Evolutionary conservation across 805 yeast species (phyloP).

Genomic region (Sporopachydermia lactativora): DNA sequence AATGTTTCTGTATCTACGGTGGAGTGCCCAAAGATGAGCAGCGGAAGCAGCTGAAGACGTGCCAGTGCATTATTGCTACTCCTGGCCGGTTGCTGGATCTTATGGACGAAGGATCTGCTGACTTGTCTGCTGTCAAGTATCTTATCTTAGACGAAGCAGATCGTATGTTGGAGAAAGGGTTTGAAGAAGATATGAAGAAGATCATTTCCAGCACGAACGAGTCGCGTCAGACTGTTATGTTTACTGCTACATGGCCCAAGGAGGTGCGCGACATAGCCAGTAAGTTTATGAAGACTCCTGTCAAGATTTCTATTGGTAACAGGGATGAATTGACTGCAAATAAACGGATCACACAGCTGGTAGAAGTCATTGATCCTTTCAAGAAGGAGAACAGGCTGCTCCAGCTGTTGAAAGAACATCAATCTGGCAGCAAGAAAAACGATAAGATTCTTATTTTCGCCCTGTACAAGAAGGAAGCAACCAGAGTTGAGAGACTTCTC

Average conservation of each 20-base stretch:
- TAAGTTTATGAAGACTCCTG: slow-evolving; percentile 73
- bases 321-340: slow-evolving; percentile 91
- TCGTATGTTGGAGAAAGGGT: slow-evolving; percentile 96
- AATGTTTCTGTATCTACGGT: slow-evolving; percentile 83
- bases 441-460: slow-evolving; percentile 90
- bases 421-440: slow-evolving; percentile 43
- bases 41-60: slow-evolving; percentile 46
- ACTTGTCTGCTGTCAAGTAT: slow-evolving; percentile 53
- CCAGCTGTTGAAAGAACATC: slow-evolving; percentile 61
- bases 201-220: slow-evolving; percentile 52
- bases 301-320: slow-evolving; percentile 85
- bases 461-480: slow-evolving; percentile 90
- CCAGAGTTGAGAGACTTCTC: slow-evolving; percentile 71
- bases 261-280: slow-evolving; percentile 89
- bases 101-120: slow-evolving; percentile 74
- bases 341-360: slow-evolving; percentile 84
- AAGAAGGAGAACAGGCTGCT: slow-evolving; percentile 68
- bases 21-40: slow-evolving; percentile 96
- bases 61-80: slow-evolving; percentile 85
- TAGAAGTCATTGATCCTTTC: slow-evolving; percentile 78
- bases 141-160: slow-evolving; percentile 96
- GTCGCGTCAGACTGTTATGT: slow-evolving; percentile 86
- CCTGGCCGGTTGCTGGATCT: slow-evolving; percentile 96
- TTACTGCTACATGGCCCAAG: slow-evolving; percentile 99
- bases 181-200: slow-evolving; percentile 86